Conservation (phyloP, 78 protist species). For the slime mould (Dictyostelium discoideum) region DNA sequence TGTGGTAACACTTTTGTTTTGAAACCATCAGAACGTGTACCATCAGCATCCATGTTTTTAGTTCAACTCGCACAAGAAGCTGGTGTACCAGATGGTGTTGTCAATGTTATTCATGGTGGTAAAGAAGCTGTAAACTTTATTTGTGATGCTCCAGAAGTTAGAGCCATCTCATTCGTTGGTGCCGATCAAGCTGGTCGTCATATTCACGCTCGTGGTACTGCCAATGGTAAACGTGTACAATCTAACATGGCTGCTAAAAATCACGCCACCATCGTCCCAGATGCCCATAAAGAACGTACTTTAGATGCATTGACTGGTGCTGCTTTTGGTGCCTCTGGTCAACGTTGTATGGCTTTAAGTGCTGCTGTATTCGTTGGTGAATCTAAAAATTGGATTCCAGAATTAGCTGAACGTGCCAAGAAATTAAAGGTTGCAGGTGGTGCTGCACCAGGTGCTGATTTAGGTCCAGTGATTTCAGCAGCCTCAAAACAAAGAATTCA, state of each 20-base stretch:
- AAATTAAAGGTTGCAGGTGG: constrained; percentile 82
- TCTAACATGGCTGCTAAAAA: constrained; percentile 99
- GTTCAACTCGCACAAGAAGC: constrained; percentile 93
- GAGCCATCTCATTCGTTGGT: constrained; percentile 99
- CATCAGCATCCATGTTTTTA: constrained; percentile 90
- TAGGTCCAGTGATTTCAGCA: constrained; percentile 96
- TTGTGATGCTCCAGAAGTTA: constrained; percentile 94
- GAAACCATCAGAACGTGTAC: constrained; percentile 98
- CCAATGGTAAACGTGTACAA: constrained; percentile 97
- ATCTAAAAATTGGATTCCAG: constrained; percentile 88
- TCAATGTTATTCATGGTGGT: constrained; percentile 89
- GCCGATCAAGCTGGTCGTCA: constrained; percentile 84
- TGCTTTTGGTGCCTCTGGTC: constrained; percentile 99
- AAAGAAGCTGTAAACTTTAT: constrained; percentile 94
- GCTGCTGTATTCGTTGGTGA: constrained; percentile 97
- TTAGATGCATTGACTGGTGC: constrained; percentile 94
- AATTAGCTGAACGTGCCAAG: constrained; percentile 88
- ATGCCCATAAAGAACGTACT: constrained; percentile 93
- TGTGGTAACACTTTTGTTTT: constrained; percentile 97
- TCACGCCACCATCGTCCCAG: constrained; percentile 97
- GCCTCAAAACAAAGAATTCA: constrained; percentile 87
- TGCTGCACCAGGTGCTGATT: constrained; percentile 74
- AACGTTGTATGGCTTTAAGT: constrained; percentile 99
- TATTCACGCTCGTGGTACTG: constrained; percentile 92
- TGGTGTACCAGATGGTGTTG: constrained; percentile 95